phyloP scores from a whole-genome alignment of 257 asterid genomes.

The Solanum acaule region DNA sequence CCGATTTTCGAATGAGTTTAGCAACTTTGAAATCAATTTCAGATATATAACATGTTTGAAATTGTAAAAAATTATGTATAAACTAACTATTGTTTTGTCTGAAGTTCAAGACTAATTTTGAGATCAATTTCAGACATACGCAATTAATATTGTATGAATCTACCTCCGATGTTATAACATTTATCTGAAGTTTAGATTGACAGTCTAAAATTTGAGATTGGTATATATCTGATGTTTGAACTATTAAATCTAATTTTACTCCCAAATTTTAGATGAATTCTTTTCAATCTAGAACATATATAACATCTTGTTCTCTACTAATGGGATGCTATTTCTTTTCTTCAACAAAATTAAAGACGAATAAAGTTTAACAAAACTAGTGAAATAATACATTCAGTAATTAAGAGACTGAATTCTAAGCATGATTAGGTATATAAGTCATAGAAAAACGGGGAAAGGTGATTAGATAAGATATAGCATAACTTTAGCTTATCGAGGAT shows the following conservation, averaged over 20 bases:
- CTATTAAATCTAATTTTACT: not conserved
- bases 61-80: not conserved
- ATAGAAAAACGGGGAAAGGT: no score
- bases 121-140: not conserved
- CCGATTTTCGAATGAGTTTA: not conserved
- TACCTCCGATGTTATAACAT: not conserved
- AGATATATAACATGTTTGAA: not conserved
- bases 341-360: not conserved
- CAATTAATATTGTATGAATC: not conserved
- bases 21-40: not conserved
- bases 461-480: not conserved
- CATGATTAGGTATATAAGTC: not conserved
- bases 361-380: not conserved
- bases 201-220: not conserved
- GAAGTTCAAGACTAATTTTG: not conserved
- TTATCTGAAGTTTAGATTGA: not conserved
- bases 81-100: not conserved
- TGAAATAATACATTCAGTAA: no score
- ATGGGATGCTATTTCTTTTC: not conserved
- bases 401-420: no score
- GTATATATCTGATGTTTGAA: not conserved
- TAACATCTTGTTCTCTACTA: not conserved
- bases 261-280: not conserved
- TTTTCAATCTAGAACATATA: not conserved
- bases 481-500: no score